Base-by-base conservation (phyloP, 208 protist genomes). In the Herpetomonas samuelpessoai region DNA sequence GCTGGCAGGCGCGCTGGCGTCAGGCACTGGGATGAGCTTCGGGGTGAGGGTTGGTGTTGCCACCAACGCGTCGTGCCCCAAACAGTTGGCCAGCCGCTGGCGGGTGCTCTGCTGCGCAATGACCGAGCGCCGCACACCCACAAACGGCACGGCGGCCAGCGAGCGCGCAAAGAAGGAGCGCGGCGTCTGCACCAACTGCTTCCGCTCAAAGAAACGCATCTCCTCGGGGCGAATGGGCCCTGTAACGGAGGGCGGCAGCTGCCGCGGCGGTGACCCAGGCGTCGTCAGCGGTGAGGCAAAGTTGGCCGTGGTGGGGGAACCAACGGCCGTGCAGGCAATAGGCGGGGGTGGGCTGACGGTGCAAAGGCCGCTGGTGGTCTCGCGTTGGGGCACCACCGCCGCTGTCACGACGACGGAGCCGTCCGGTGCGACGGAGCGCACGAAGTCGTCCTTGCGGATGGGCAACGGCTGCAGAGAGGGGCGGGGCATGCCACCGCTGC, bases 121-220 rank as follows among this genome's bases (percentile, higher is more conserved):
- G 18, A 51, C 45, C 1, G 72, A 66, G 2, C 77, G 71, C 7
- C 77, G 72, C 27, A 64, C 55, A 16, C 60, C 74, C 24, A 84
- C 65, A 45, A 81, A 80, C 16, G 38, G 29, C 21, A 48, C 67
- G 7, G 79, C 70, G 9, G 79, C 69, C 9, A 81, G 62, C 4
- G 79, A 85, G 21, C 65, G 62, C 10, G 71, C 69, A 22, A 70
- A 62, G 39, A 85, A 81, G 10, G 68, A 57, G 30, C 25, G 45
- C 4, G 47, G 41, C 18, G 52, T 65, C 21, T 62, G 27, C 18
- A 70, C 25, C 6, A 83, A 44, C 45, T 73, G 64, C 9, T 58
- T 47, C 46, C 73, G 72, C 31, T 79, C 71, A 1, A 83, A 60
- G 27, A 69, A 71, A 44, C 70, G 69, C 25, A 6, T 12, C 58